These are phyloP conservation scores for Hanseniaspora lindneri DNA, from an alignment of 805 yeast species.

Conservation along the genomic window DNA sequence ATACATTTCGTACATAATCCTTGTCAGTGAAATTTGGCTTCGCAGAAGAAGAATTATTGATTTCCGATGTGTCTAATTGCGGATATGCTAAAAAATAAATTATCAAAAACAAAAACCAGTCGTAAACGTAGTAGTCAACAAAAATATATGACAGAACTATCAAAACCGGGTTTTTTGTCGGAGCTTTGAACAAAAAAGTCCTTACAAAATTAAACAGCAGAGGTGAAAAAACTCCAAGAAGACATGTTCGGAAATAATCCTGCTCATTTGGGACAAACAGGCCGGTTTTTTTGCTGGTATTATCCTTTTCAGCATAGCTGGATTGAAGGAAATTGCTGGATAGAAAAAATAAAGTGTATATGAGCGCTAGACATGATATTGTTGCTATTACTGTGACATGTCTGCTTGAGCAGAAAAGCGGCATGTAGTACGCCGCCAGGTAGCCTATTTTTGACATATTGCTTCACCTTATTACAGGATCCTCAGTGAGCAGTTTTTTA, in stretches of 20 bases:
- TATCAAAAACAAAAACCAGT: constrained; percentile 30
- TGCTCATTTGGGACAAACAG: constrained; percentile 30
- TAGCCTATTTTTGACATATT: constrained; percentile 18
- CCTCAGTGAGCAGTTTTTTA: too few relatives aligned
- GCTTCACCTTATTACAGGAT: too few relatives aligned
- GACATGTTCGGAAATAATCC: constrained; percentile 32
- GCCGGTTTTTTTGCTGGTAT: constrained; percentile 17
- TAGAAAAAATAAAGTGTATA: constrained; percentile 21
- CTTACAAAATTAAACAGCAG: constrained; percentile 27
- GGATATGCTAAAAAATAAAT: constrained; percentile 33
- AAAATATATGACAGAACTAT: constrained; percentile 25
- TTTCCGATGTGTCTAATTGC: constrained; percentile 22
- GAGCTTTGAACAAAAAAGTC: constrained; percentile 24
- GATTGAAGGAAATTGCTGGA: constrained; percentile 22
- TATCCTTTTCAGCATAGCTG: constrained; percentile 23
- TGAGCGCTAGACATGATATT: constrained; percentile 12
- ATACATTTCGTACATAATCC: constrained; percentile 19
- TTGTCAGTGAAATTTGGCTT: too few relatives aligned
- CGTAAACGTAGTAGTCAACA: constrained; percentile 27
- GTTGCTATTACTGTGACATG: constrained; percentile 21
- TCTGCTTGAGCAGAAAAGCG: constrained; percentile 27
- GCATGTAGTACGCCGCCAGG: constrained; percentile 28
- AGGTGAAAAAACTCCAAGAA: constrained; percentile 31
- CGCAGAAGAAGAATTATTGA: too few relatives aligned
- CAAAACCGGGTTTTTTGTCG: constrained; percentile 20